A percentile compares a stretch with the other conserved stretches of the same genome.
These are phyloP conservation scores for Amborella trichopoda DNA, from an alignment of 164 flowering plant species.

Conservation along the genomic window DNA sequence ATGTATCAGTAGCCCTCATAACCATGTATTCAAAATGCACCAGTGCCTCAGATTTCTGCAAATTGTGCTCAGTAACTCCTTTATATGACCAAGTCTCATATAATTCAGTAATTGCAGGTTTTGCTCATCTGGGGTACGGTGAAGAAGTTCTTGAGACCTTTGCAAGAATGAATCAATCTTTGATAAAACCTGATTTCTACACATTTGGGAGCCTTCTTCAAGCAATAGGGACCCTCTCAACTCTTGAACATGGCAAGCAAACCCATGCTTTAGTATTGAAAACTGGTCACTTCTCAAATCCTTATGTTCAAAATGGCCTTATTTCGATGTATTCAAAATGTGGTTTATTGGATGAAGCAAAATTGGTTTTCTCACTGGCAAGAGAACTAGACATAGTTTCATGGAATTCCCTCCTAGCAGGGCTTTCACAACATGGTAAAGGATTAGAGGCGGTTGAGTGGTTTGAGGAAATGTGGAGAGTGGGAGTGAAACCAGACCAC, in stretches of 20 bases:
- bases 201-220: constrained; percentile 27
- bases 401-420: constrained; percentile 46
- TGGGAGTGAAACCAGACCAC: constrained; percentile 22
- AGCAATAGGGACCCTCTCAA: constrained; percentile 29
- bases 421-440: constrained; percentile 39
- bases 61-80: constrained; percentile 15
- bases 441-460: constrained; percentile 31
- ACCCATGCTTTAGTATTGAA: constrained; percentile 33
- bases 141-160: constrained; percentile 28
- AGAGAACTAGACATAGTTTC: constrained; percentile 32
- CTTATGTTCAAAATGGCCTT: constrained; percentile 36
- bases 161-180: constrained; percentile 25
- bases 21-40: constrained; percentile 35
- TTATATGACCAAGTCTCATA: constrained; percentile 33
- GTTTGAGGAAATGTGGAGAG: constrained; percentile 36
- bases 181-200: constrained; percentile 20
- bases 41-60: constrained; percentile 23
- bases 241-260: constrained; percentile 42
- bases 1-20: constrained; percentile 29
- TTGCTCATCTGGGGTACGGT: constrained; percentile 23
- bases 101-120: constrained; percentile 48
- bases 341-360: constrained; percentile 32
- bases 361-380: constrained; percentile 25
- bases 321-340: constrained; percentile 52
- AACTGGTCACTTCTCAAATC: constrained; percentile 20